These are phyloP conservation scores for Trichophyton rubrum DNA, from an alignment of 2,329 filamentous ascomycete species.

Conservation along the genomic window DNA sequence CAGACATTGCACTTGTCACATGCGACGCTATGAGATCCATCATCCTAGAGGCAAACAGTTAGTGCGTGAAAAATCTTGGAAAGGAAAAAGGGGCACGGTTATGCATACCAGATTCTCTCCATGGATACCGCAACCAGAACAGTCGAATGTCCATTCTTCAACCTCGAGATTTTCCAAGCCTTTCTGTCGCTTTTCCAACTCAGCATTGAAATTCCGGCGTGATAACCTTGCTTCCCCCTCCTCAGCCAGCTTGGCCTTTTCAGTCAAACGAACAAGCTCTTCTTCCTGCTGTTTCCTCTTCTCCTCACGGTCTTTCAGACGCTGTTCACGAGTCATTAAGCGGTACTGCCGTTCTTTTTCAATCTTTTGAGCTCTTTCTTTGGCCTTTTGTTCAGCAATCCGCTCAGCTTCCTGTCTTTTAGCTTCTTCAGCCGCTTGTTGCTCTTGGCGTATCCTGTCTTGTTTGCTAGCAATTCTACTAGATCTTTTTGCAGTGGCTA, in stretches of 20 bases:
- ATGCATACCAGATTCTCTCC: conserved; percentile 57
- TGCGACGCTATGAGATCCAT: conserved; percentile 83
- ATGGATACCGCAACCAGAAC: conserved; percentile 71
- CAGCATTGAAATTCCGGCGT: conserved; percentile 65
- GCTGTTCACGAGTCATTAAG: conserved; percentile 71
- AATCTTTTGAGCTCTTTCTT: conserved; percentile 48
- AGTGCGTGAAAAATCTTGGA: neutral
- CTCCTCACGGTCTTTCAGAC: conserved; percentile 71
- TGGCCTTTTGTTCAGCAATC: conserved; percentile 46
- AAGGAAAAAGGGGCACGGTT: neutral
- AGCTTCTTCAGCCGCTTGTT: conserved; percentile 58
- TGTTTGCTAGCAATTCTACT: conserved; percentile 73
- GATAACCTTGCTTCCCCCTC: conserved; percentile 52
- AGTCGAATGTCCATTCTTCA: conserved; percentile 91
- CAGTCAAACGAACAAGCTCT: conserved; percentile 65
- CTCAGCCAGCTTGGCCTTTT: conserved; percentile 53
- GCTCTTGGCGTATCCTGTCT: conserved; percentile 64
- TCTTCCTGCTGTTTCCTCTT: conserved; percentile 75
- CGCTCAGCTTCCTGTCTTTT: conserved; percentile 54
- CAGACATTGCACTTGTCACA: conserved; percentile 91
- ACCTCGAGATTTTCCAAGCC: conserved; percentile 61
- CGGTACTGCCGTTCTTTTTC: conserved; percentile 67
- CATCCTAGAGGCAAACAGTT: conserved; percentile 44
- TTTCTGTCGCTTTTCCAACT: conserved; percentile 67
- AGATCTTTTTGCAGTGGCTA: conserved; percentile 89